phyloP scores from a whole-genome alignment of 2,329 filamentous ascomycete species.

The Rugonectria rugulosa region DNA sequence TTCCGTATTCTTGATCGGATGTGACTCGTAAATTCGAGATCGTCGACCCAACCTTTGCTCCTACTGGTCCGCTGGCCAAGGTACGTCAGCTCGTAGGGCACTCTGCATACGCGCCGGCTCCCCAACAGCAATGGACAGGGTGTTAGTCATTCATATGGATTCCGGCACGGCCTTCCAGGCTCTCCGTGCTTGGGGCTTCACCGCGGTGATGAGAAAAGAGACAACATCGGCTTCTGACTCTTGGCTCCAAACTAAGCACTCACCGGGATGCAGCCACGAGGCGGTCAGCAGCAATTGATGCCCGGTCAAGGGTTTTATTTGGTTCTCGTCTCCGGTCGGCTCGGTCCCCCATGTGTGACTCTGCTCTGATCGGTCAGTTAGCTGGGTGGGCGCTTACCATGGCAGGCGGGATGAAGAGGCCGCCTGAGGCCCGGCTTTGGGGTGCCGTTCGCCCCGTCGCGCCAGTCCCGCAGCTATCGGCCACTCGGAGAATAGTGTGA shows the following conservation, averaged over 20 bases:
- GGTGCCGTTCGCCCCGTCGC: conserved; percentile 14
- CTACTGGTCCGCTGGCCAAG: conserved; percentile 4
- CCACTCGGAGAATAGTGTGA: conserved; percentile 1
- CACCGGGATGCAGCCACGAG: conserved; percentile 16
- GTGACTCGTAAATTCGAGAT: conserved; percentile 9
- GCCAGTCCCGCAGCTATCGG: conserved; percentile 7
- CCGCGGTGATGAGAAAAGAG: conserved; percentile 18
- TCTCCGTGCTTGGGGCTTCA: not conserved
- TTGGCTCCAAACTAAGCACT: conserved; percentile 7
- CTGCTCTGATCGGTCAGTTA: conserved; percentile 1
- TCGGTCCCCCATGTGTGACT: not conserved
- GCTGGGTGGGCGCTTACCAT: not conserved
- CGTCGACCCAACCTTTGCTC: not conserved
- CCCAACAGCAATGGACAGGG: no score
- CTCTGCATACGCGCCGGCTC: not conserved
- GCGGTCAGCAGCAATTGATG: conserved; percentile 13
- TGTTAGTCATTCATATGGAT: no score
- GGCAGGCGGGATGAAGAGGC: not conserved
- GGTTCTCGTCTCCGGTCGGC: not conserved
- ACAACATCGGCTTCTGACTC: conserved; percentile 3
- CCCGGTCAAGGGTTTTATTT: not conserved
- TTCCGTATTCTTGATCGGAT: not conserved
- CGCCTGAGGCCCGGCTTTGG: conserved; percentile 4
- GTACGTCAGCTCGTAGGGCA: not conserved
- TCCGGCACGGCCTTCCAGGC: not conserved